phyloP scores from a whole-genome alignment of 129 eudicot genomes.

The Flaveria trinervia region DNA sequence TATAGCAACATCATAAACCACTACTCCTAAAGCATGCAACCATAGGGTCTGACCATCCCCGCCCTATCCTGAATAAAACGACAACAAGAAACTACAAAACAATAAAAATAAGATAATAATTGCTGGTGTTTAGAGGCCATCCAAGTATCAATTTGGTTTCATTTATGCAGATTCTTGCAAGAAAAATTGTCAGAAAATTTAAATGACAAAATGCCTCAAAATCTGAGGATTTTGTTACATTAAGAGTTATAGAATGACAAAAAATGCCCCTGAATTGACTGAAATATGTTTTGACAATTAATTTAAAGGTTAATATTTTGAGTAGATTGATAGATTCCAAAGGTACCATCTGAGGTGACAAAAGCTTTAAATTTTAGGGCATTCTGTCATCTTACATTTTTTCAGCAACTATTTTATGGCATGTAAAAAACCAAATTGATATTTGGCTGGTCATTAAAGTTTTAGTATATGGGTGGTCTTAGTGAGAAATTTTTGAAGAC shows the following conservation, averaged over 20 bases:
- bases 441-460: neutral
- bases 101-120: neutral
- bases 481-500: neutral
- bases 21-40: neutral
- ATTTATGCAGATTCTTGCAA: neutral
- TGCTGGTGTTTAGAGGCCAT: neutral
- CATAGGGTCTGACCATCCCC: neutral
- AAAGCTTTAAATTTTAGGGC: neutral
- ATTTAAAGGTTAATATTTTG: neutral
- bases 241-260: too few relatives aligned
- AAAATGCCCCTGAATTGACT: too few relatives aligned
- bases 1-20: neutral
- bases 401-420: neutral
- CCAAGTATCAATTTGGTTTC: neutral
- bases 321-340: neutral
- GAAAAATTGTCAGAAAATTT: neutral
- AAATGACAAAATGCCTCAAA: neutral
- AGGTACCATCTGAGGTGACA: neutral
- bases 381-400: neutral
- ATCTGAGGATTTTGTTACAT: neutral
- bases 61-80: neutral
- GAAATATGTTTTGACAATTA: too few relatives aligned
- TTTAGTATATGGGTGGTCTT: neutral
- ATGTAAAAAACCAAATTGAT: neutral
- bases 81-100: neutral